Base-by-base conservation (phyloP, 78 protist genomes). In the Dictyostelium discoideum region DNA sequence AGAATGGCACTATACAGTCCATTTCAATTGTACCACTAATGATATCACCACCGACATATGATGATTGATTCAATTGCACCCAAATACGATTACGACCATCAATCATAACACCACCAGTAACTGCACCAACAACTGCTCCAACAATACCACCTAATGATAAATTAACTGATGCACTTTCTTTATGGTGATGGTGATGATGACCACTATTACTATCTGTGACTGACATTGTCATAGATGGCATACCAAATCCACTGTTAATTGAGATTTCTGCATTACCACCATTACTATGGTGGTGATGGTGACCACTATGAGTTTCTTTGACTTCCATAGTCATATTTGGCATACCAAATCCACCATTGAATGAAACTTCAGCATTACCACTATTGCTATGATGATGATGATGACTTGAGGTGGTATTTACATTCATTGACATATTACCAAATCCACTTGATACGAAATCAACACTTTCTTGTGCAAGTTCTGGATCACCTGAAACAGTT, bases 1-100 rank as follows among this genome's bases (percentile, higher is more conserved):
- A 84, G 85, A 92, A 92, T 60, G 96, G 96, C 7, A 92, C 89
- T 0, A 78, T 24, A 20, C 90, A 84, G 20, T 92, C 96, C 87
- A 92, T 74, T 46, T 85, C 90, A 26, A 92, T 90, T 8, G 90
- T 92, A 44, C 96, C 96, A 37, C 65, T 29, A 37, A 92, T 40
- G 26, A 81, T 67, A 67, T 89, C 94, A 32, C 94, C 94, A 81
- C 94, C 94, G 32, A 89, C 82, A 42, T 80, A 89, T 3, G 94
- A 89, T 67, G 94, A 24, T 69, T 89, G 94, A 44, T 74, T 74
- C 13, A 89, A n/a, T 32, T 76, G 74, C 5, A 89, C 67, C 94
- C 94, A 89, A 26, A 89, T 89, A 74, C 84, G 84, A 46, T 89
- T 89, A 26, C 92, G 65, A 13, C 72, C 32, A 46, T 89, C 94